Evolutionary conservation across 495 filamentous ascomycete species (phyloP).

Genomic region (Talaromyces proteolyticus): DNA sequence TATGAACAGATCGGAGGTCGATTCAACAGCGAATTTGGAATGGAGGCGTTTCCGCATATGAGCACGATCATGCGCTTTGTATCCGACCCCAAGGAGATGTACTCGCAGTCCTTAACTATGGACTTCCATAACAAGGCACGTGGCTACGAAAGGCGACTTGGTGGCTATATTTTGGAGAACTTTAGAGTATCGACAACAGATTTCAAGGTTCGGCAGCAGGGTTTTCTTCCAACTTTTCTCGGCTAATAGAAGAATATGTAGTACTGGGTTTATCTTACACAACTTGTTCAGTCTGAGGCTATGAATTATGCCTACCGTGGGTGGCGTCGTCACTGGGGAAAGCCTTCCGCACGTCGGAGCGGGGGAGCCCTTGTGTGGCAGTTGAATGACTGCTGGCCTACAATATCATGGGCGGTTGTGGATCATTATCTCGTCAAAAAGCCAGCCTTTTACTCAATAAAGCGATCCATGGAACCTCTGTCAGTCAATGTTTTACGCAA

Average conservation of each 20-base stretch:
- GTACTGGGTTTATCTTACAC: conserved; percentile 82
- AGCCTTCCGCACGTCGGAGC: conserved; percentile 63
- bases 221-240: background rate
- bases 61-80: conserved; percentile 78
- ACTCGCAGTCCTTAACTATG: conserved; percentile 77
- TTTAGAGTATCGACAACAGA: conserved; percentile 54
- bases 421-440: conserved; percentile 88
- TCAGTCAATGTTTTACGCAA: conserved; percentile 71
- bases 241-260: conserved; percentile 33
- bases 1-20: conserved; percentile 81
- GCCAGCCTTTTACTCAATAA: conserved; percentile 83
- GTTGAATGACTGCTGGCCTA: conserved; percentile 95
- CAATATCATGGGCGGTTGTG: conserved; percentile 78
- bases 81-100: conserved; percentile 62
- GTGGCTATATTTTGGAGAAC: conserved; percentile 85
- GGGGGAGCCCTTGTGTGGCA: conserved; percentile 95
- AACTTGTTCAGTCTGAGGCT: conserved; percentile 88
- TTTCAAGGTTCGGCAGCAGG: conserved; percentile 31
- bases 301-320: conserved; percentile 80
- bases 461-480: conserved; percentile 70
- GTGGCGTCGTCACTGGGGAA: conserved; percentile 87
- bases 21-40: conserved; percentile 93
- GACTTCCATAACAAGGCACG: conserved; percentile 97
- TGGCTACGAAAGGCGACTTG: conserved; percentile 81
- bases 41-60: conserved; percentile 84